Evolutionary conservation across 2,329 filamentous ascomycete genomes (phyloP).

Genomic region (Sarocladium oryzae): DNA sequence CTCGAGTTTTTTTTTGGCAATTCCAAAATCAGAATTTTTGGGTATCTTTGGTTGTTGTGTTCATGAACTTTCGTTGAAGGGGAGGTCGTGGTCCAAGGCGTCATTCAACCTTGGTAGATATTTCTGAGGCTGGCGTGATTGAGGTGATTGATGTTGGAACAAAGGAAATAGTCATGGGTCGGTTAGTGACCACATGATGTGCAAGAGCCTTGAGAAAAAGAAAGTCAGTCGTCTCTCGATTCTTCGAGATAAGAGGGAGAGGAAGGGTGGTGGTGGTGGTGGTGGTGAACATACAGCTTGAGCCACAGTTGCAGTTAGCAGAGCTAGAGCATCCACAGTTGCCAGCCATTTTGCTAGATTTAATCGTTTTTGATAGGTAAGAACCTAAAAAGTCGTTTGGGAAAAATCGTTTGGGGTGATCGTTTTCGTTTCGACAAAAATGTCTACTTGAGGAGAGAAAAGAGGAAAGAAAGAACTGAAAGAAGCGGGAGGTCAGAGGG

Average conservation of each 20-base stretch:
- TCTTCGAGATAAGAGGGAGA: neutral
- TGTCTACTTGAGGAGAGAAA: slow-evolving; percentile 10
- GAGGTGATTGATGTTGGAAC: neutral
- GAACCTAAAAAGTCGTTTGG: slow-evolving; percentile 9
- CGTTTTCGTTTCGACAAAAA: slow-evolving; percentile 10
- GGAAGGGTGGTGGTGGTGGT: too few relatives aligned
- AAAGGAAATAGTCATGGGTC: slow-evolving; percentile 7
- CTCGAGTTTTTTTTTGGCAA: too few relatives aligned
- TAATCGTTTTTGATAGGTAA: slow-evolving; percentile 8
- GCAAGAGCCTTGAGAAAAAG: slow-evolving; percentile 6
- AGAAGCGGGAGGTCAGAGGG: neutral
- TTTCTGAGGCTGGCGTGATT: neutral
- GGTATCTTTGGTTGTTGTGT: slow-evolving; percentile 4
- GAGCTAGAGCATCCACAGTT: slow-evolving; percentile 9
- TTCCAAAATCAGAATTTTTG: too few relatives aligned
- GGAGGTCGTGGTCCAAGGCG: slow-evolving; percentile 6
- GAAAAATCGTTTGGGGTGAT: slow-evolving; percentile 7
- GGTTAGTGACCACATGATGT: slow-evolving; percentile 7
- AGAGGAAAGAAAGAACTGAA: neutral
- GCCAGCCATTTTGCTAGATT: slow-evolving; percentile 8
- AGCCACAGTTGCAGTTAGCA: slow-evolving; percentile 9
- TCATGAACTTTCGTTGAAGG: slow-evolving; percentile 1
- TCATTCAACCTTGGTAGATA: slow-evolving; percentile 2
- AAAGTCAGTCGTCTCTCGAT: neutral
- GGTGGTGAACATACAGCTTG: slow-evolving; percentile 9